A percentile compares a stretch with the other conserved stretches of the same genome.
Conservation (phyloP, 139 green algal genomes). For the Klebsormidium nitens region DNA sequence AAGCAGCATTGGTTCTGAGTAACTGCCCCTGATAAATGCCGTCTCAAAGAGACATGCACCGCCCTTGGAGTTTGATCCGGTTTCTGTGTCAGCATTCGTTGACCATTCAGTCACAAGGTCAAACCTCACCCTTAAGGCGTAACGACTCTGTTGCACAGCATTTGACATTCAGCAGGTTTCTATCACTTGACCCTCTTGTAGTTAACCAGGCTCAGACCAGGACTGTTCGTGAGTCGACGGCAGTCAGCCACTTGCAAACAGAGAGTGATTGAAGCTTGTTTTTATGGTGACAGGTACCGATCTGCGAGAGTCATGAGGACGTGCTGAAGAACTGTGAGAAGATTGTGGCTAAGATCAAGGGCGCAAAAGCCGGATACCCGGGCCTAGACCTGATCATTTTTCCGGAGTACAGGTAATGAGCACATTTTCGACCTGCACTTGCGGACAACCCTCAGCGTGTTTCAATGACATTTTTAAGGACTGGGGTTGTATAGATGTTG, state of each 20-base stretch:
- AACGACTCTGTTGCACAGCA: too few relatives aligned
- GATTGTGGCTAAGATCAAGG: slow-evolving; percentile 23
- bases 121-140: too few relatives aligned
- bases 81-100: too few relatives aligned
- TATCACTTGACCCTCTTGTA: not conserved
- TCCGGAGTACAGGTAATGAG: slow-evolving; percentile 33
- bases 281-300: slow-evolving; percentile 29
- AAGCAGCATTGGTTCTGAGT: too few relatives aligned
- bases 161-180: too few relatives aligned
- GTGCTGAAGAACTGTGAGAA: slow-evolving; percentile 21
- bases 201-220: not conserved
- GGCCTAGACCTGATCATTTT: slow-evolving; percentile 48
- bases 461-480: too few relatives aligned
- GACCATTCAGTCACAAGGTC: too few relatives aligned
- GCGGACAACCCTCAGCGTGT: too few relatives aligned
- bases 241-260: slow-evolving; percentile 1
- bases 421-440: not conserved
- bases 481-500: too few relatives aligned
- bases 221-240: not conserved
- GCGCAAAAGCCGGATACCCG: slow-evolving; percentile 38
- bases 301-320: slow-evolving; percentile 29
- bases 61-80: too few relatives aligned
- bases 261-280: slow-evolving; percentile 1
- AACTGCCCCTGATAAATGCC: too few relatives aligned
- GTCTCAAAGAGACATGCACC: too few relatives aligned